A percentile compares a stretch with the other conserved stretches of the same genome.
Conservation (phyloP, 108 stramenopile genomes). For the Parietichytrium sp. region DNA sequence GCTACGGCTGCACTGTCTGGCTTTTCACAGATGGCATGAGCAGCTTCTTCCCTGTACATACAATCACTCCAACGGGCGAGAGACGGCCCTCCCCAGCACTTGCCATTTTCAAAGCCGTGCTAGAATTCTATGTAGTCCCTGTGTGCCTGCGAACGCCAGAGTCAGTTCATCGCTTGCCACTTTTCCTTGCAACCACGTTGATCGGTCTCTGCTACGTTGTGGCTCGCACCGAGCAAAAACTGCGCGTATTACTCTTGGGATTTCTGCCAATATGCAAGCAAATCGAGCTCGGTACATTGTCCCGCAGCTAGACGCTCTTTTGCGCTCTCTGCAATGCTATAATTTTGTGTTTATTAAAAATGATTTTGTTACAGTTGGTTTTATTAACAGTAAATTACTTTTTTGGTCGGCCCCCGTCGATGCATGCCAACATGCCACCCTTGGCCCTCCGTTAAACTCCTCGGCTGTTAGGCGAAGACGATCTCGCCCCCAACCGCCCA, state of each 20-base stretch:
- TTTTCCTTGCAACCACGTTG: background rate
- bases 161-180: background rate
- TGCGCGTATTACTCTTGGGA: background rate
- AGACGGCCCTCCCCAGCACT: background rate
- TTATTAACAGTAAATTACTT: too few species aligned
- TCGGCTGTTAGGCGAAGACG: too few species aligned
- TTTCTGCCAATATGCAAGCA: background rate
- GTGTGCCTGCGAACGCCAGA: constrained; percentile 16
- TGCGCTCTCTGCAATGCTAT: too few species aligned
- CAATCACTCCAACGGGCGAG: background rate
- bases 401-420: too few species aligned
- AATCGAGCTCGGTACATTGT: constrained; percentile 30
- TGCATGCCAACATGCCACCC: too few species aligned
- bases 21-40: constrained; percentile 25
- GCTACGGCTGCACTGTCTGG: constrained; percentile 35
- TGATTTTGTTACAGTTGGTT: too few species aligned
- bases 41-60: background rate
- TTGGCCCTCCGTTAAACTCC: too few species aligned
- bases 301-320: background rate
- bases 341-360: too few species aligned
- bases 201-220: background rate
- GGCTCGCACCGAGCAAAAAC: background rate
- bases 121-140: constrained; percentile 22
- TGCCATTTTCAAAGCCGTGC: background rate
- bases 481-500: too few species aligned